A percentile compares a stretch with the other conserved stretches of the same genome.
Evolutionary conservation across 2,329 filamentous ascomycete genomes (phyloP).

Genomic region (Aspergillus ruber): DNA sequence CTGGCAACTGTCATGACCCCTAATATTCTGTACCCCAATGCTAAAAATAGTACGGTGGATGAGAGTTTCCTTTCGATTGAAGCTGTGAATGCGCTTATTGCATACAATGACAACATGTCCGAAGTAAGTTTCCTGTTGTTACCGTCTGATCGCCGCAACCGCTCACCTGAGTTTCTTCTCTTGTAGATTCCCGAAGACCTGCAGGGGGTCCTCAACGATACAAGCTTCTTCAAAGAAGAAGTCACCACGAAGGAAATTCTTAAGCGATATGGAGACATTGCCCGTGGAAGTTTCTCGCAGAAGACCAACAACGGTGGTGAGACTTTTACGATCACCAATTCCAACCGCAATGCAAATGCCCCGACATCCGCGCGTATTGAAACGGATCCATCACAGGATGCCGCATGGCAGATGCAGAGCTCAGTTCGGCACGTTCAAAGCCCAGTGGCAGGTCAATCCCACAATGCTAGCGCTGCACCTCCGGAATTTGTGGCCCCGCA

Average conservation of each 20-base stretch:
- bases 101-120: constrained; percentile 93
- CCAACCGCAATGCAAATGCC: constrained; percentile 34
- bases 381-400: constrained; percentile 68
- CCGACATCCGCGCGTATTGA: constrained; percentile 63
- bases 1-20: constrained; percentile 95
- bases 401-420: constrained; percentile 72
- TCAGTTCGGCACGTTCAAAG: constrained; percentile 68
- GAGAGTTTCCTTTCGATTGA: constrained; percentile 92
- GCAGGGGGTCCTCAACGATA: constrained; percentile 76
- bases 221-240: constrained; percentile 74
- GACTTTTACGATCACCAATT: constrained; percentile 42
- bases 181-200: constrained; percentile 85
- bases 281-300: constrained; percentile 55
- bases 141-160: neutral
- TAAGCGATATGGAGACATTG: constrained; percentile 82
- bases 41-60: constrained; percentile 65
- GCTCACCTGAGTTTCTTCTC: constrained; percentile 3
- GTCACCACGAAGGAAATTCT: constrained; percentile 96
- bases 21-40: constrained; percentile 75
- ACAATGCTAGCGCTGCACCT: constrained; percentile 21
- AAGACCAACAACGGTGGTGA: constrained; percentile 48
- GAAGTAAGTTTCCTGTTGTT: constrained; percentile 60
- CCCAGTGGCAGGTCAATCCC: constrained; percentile 32
- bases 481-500: constrained; percentile 21
- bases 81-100: constrained; percentile 83